phyloP scores from a whole-genome alignment of 139 green algal genomes.

The Mesotaenium endlicherianum region DNA sequence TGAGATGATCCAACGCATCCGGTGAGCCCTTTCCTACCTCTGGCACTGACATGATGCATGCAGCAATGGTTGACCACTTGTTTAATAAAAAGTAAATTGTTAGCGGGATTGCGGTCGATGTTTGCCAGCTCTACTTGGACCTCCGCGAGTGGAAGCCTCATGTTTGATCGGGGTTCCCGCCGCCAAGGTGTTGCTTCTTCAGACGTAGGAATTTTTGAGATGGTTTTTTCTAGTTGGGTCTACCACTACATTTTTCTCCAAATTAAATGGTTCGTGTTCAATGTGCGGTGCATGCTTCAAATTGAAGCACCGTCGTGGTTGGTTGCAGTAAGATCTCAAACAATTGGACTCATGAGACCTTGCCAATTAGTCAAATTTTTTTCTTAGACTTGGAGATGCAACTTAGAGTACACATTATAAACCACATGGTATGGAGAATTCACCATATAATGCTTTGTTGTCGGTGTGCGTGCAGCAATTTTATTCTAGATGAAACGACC shows the following conservation, averaged over 20 bases:
- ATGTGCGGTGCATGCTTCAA: no score
- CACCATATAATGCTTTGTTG: neutral
- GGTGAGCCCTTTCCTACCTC: neutral
- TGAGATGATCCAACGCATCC: constrained; percentile 22
- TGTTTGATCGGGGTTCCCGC: neutral
- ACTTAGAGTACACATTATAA: neutral
- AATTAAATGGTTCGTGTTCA: no score
- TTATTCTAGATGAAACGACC: neutral
- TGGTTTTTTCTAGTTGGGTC: no score
- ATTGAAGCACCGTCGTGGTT: neutral
- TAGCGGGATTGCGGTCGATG: neutral
- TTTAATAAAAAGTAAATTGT: neutral
- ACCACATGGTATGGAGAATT: neutral
- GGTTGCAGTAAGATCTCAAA: neutral
- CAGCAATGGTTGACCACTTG: no score
- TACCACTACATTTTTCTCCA: no score
- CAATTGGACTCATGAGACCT: neutral
- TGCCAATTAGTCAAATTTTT: no score
- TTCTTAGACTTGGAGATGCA: neutral
- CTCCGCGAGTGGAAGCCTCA: neutral
- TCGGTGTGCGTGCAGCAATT: neutral
- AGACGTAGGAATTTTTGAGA: neutral
- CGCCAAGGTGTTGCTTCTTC: neutral
- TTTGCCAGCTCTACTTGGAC: neutral
- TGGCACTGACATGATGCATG: no score